Base-by-base conservation (phyloP, 2,329 filamentous ascomycete genomes). In the Penicillium glabrum region DNA sequence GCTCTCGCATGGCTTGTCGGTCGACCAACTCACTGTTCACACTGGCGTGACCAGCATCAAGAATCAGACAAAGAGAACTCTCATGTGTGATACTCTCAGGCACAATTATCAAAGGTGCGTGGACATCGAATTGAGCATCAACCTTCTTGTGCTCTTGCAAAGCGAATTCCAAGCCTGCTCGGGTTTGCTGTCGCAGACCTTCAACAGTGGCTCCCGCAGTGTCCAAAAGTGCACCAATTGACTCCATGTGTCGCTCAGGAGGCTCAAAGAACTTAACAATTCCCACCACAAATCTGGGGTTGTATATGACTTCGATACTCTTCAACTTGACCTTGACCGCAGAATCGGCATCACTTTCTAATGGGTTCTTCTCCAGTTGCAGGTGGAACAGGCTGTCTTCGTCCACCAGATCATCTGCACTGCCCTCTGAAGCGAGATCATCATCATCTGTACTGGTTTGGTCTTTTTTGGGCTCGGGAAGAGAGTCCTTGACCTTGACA, bases 131-230 rank as follows among this genome's bases (percentile, higher is more conserved):
- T 66, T 98, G 91, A 14, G 93, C 93, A 67, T 99, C 96, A 71
- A 99, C 89, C 2, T 95, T 98, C 80, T 96, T 98, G 81, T 99
- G 95, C 71, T 99, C 96, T 68, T 97, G 90, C 3, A 99, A 80
- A 0, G 95, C 96, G 75, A 97, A 99, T 74, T 99, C 93, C 33
- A 99, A 84, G 26, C 95, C 93, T 49, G 95, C 93, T 71, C 96
- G 86, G 5, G 96, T 99, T 77, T 99, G 96, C 72, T 98, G 93
- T 33, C 96, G 86, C 57, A 99, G 82, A 8, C 93, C 93, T 75
- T 99, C 93, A 0, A 99, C 93, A 0, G 95, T 99, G 1, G 93
- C 93, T 24, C 95, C 93, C 5, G 95, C 95, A 46, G 89, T 91
- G 74, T 99, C 96, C 87, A 99, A 91, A 54, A 99, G 82, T 1